These are phyloP conservation scores for Russula griseocarnosa DNA, from an alignment of 768 basidiomycete species.

Conservation along the genomic window DNA sequence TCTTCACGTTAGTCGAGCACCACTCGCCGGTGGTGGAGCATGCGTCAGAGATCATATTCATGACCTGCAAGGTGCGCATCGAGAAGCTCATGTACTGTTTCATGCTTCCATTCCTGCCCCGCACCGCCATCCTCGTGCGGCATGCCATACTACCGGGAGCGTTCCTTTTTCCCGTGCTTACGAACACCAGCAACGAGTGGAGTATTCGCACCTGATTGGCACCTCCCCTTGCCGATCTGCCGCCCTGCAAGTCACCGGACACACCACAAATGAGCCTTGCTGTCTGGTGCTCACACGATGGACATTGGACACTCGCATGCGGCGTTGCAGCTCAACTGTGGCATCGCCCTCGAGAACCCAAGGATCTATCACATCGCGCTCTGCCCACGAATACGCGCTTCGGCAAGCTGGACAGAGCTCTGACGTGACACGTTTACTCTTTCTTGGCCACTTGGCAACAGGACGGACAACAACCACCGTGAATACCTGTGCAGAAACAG, in stretches of 20 bases:
- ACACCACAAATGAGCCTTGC: constrained; percentile 84
- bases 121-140: constrained; percentile 82
- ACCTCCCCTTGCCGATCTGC: constrained; percentile 76
- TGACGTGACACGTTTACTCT: no score
- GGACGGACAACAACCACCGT: no score
- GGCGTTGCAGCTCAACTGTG: constrained; percentile 72
- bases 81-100: constrained; percentile 84
- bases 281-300: constrained; percentile 88
- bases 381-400: constrained; percentile 81
- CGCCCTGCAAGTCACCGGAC: constrained; percentile 78
- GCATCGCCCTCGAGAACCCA: constrained; percentile 78
- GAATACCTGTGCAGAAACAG: no score
- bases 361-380: constrained; percentile 72
- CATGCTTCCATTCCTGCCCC: constrained; percentile 87
- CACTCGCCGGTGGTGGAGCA: constrained; percentile 87
- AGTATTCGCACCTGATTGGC: constrained; percentile 72
- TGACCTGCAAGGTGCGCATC: constrained; percentile 75
- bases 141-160: constrained; percentile 61
- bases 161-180: constrained; percentile 48
- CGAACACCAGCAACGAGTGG: constrained; percentile 39
- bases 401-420: constrained; percentile 62
- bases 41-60: constrained; percentile 73
- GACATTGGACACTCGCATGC: constrained; percentile 77
- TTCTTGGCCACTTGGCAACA: no score
- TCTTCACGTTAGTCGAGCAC: constrained; percentile 86